Conservation (phyloP, 192 early-diverging fungal genomes). For the Chytriomyces confervae region DNA sequence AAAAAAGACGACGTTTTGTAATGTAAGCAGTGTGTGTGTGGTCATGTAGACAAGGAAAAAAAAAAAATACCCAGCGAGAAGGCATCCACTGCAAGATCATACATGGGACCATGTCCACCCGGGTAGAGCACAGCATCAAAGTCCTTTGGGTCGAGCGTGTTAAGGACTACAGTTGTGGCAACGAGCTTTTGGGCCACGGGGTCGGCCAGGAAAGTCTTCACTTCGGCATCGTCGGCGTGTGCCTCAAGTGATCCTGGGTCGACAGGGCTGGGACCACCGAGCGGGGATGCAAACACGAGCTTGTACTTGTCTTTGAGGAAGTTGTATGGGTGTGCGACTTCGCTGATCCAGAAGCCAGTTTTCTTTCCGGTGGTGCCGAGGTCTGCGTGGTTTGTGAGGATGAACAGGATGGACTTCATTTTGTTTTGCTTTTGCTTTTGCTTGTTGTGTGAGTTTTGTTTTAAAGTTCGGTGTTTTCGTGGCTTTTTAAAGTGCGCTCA, state of each 20-base stretch:
- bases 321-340: conserved; percentile 61
- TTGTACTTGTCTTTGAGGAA: conserved; percentile 52
- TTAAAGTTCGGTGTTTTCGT: no score
- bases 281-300: conserved; percentile 58
- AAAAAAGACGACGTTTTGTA: no score
- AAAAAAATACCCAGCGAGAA: conserved; percentile 33
- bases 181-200: conserved; percentile 36
- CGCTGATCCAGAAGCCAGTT: conserved; percentile 44
- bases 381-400: conserved; percentile 46
- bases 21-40: not conserved
- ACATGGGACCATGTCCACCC: conserved; percentile 67
- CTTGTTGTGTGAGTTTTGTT: no score
- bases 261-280: conserved; percentile 61
- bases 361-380: conserved; percentile 43
- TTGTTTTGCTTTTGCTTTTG: conserved; percentile 13
- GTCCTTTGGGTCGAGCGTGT: conserved; percentile 39
- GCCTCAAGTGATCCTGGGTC: conserved; percentile 58
- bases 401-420: conserved; percentile 45
- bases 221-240: conserved; percentile 49
- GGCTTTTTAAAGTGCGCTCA: no score
- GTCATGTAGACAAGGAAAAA: not conserved
- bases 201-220: conserved; percentile 47
- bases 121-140: conserved; percentile 61
- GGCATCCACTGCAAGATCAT: conserved; percentile 55
- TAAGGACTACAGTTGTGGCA: conserved; percentile 52